phyloP scores from a whole-genome alignment of 768 basidiomycete species.

The Russula brevipes region DNA sequence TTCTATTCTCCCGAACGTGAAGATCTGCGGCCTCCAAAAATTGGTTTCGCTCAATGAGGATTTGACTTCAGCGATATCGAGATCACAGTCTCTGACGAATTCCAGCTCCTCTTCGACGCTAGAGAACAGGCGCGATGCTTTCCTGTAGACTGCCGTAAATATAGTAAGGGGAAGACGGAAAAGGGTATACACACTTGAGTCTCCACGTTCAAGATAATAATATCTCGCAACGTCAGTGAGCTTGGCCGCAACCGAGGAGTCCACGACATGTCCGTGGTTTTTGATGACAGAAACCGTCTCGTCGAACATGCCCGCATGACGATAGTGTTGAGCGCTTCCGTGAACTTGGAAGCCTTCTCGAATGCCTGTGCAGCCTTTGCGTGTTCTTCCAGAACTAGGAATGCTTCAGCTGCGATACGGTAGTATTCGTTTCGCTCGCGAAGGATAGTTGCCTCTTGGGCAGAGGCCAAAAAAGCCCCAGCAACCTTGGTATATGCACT shows the following conservation, averaged over 20 bases:
- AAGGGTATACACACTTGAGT: conserved; percentile 32
- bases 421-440: conserved; percentile 36
- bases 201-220: conserved; percentile 40
- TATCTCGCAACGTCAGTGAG: conserved; percentile 43
- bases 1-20: conserved; percentile 40
- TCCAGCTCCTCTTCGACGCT: conserved; percentile 49
- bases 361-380: conserved; percentile 41
- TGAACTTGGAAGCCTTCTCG: conserved; percentile 38
- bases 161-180: not conserved
- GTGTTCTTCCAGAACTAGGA: conserved; percentile 37
- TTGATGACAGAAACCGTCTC: conserved; percentile 45
- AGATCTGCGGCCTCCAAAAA: conserved; percentile 50
- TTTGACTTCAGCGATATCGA: conserved; percentile 46
- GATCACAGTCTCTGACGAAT: conserved; percentile 49
- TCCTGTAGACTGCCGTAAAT: conserved; percentile 33
- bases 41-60: conserved; percentile 42
- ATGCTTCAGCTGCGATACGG: conserved; percentile 44
- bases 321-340: conserved; percentile 42
- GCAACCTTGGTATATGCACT: conserved; percentile 44
- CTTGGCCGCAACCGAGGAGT: conserved; percentile 30
- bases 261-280: conserved; percentile 32
- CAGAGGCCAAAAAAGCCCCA: conserved; percentile 45
- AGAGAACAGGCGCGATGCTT: conserved; percentile 44
- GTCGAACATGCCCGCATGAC: conserved; percentile 45
- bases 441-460: conserved; percentile 27